phyloP scores from a whole-genome alignment of 805 yeast genomes.

The Blastobotrys chiropterorum region DNA sequence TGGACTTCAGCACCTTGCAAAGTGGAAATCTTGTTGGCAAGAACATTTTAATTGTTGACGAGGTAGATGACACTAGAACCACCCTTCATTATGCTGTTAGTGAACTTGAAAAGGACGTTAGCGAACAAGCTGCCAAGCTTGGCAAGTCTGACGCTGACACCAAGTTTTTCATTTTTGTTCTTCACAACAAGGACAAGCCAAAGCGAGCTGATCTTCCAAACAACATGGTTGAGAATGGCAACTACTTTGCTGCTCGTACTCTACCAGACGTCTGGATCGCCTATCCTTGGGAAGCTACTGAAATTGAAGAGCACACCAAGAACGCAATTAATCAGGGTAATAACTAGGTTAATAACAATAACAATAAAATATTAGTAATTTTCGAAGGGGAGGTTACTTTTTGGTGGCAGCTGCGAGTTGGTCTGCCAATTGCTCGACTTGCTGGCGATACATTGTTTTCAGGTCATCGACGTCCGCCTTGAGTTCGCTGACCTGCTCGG shows the following conservation, averaged over 20 bases:
- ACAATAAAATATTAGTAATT: background rate
- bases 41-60: conserved; percentile 76
- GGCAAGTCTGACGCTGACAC: conserved; percentile 58
- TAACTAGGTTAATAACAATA: conserved; percentile 28
- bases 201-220: conserved; percentile 69
- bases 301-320: conserved; percentile 71
- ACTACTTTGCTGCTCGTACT: conserved; percentile 67
- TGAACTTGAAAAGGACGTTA: conserved; percentile 64
- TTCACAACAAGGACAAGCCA: conserved; percentile 77
- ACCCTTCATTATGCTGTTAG: conserved; percentile 78
- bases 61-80: conserved; percentile 89
- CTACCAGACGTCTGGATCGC: conserved; percentile 81
- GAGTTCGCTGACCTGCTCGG: conserved; percentile 79
- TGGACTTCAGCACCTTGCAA: conserved; percentile 72
- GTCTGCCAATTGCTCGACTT: conserved; percentile 80
- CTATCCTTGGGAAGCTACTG: conserved; percentile 84
- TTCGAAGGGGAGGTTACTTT: background rate
- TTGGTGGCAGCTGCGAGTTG: conserved; percentile 26
- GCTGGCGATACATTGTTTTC: conserved; percentile 75
- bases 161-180: conserved; percentile 66
- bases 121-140: conserved; percentile 50
- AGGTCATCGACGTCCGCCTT: conserved; percentile 83
- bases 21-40: conserved; percentile 76
- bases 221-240: conserved; percentile 54
- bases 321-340: conserved; percentile 63